A percentile compares a stretch with the other conserved stretches of the same genome.
These are phyloP conservation scores for Schizonepeta tenuifolia DNA, from an alignment of 257 asterid species.

Conservation along the genomic window DNA sequence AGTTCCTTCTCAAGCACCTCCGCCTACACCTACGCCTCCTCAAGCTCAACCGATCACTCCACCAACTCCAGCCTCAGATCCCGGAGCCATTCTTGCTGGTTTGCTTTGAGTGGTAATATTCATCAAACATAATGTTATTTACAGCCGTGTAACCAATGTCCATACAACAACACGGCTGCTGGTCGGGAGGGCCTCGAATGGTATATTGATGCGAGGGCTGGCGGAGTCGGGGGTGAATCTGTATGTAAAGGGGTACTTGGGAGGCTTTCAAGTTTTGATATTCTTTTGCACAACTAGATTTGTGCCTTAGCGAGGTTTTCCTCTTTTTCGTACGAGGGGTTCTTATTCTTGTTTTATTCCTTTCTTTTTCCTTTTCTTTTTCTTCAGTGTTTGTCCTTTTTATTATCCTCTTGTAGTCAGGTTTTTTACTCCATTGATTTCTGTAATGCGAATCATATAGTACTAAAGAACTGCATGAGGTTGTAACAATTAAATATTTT, in stretches of 20 bases:
- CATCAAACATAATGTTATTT: constrained; percentile 24
- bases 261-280: constrained; percentile 47
- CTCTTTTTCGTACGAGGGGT: constrained; percentile 35
- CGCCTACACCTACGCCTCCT: constrained; percentile 50
- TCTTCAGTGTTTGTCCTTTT: constrained; percentile 13
- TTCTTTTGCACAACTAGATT: constrained; percentile 42
- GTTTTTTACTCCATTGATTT: constrained; percentile 36
- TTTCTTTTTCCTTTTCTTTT: not conserved
- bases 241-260: constrained; percentile 37
- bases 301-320: constrained; percentile 42
- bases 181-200: constrained; percentile 31
- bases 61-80: constrained; percentile 62
- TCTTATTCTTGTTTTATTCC: constrained; percentile 33
- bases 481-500: constrained; percentile 41
- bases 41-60: constrained; percentile 60
- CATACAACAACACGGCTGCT: constrained; percentile 41
- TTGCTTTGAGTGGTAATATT: constrained; percentile 54
- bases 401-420: constrained; percentile 30
- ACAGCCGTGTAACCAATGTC: constrained; percentile 42
- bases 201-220: constrained; percentile 39
- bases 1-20: constrained; percentile 49
- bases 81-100: constrained; percentile 84
- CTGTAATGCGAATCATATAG: constrained; percentile 30
- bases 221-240: constrained; percentile 38
- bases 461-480: constrained; percentile 10